Evolutionary conservation across 345 rosid species (phyloP), one percentile per base, ranked within the genome.

Genomic region (Acer yangbiense): DNA sequence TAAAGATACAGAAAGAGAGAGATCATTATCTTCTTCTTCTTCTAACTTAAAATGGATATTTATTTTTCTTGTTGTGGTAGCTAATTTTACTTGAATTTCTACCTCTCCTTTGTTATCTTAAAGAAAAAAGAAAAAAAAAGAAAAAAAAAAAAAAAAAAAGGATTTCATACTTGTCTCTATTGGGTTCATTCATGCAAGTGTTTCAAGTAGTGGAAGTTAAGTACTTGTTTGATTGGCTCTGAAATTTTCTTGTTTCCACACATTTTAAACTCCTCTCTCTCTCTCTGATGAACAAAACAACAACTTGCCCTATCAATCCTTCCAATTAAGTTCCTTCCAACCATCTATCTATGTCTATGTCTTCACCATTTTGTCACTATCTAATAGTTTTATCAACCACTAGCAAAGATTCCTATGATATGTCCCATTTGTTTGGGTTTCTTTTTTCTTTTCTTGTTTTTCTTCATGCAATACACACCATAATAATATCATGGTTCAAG

Each of bases 91-190:
- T 80, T 82, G 78, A 87, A 82, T 85, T 85, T 84, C 89, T 84
- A 82, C 92, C 91, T 86, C 90, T 72, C 70, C 85, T 84, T 82
- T 86, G 84, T 87, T 86, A 88, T 92, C 92, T 86, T 82, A 41
- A 78, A 81, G 27, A 25, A 25, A 2, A 29, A 29, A 29, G 3
- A 80, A 58, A 0, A 50, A 12, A 11, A 50, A 50, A 50, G 3
- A 18, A 46, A 63, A 50, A 50, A 50, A 13, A 18, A 46, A 63
- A 69, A 50, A 50, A 50, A 50, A 18, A 46, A 63, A 69, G 76
- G 78, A 66, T 80, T 77, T 76, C 72, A 69, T 54, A 76, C 69
- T 80, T 79, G 88, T 80, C 86, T 85, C 80, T 82, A 76, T 74
- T 63, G 76, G 67, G 60, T 54, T 54, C 20, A 32, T 44, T 78